Evolutionary conservation across 352 stramenopile genomes (phyloP).

Genomic region (Phytopythium helicoides): DNA sequence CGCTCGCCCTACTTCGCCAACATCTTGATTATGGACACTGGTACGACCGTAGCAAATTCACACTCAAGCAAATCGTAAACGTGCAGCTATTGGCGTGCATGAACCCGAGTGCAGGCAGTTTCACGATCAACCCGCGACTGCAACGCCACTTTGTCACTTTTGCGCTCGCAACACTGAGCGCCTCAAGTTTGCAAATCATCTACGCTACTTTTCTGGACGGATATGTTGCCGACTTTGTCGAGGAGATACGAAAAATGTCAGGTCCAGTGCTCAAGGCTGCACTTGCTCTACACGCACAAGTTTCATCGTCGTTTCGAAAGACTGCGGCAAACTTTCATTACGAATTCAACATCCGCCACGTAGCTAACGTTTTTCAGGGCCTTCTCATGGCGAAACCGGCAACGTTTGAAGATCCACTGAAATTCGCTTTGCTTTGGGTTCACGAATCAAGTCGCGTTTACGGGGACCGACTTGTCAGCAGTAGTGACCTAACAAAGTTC

Average conservation of each 20-base stretch:
- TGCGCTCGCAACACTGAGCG: slow-evolving; percentile 85
- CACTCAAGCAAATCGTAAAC: slow-evolving; percentile 91
- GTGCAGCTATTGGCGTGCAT: slow-evolving; percentile 95
- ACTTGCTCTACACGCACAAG: slow-evolving; percentile 87
- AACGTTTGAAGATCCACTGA: slow-evolving; percentile 83
- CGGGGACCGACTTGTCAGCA: slow-evolving; percentile 90
- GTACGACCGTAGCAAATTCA: slow-evolving; percentile 94
- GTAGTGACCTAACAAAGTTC: slow-evolving; percentile 84
- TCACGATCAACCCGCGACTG: slow-evolving; percentile 91
- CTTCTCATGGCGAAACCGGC: slow-evolving; percentile 87
- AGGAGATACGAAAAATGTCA: slow-evolving; percentile 89
- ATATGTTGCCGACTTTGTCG: slow-evolving; percentile 92
- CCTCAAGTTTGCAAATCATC: slow-evolving; percentile 90
- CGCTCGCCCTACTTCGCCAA: slow-evolving; percentile 92
- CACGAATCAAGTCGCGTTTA: slow-evolving; percentile 97
- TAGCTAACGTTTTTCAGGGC: slow-evolving; percentile 95
- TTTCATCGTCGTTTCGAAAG: slow-evolving; percentile 86
- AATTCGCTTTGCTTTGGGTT: slow-evolving; percentile 94
- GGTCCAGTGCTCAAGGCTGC: slow-evolving; percentile 84
- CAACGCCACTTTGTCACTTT: slow-evolving; percentile 96
- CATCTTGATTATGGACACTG: slow-evolving; percentile 94
- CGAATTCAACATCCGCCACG: slow-evolving; percentile 96
- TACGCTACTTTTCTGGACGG: slow-evolving; percentile 95
- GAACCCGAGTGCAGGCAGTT: slow-evolving; percentile 94
- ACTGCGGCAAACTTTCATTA: slow-evolving; percentile 97